Evolutionary conservation across 208 protist species (phyloP), one percentile per base, ranked within the genome.

Genomic region (Acanthamoeba healyi): DNA sequence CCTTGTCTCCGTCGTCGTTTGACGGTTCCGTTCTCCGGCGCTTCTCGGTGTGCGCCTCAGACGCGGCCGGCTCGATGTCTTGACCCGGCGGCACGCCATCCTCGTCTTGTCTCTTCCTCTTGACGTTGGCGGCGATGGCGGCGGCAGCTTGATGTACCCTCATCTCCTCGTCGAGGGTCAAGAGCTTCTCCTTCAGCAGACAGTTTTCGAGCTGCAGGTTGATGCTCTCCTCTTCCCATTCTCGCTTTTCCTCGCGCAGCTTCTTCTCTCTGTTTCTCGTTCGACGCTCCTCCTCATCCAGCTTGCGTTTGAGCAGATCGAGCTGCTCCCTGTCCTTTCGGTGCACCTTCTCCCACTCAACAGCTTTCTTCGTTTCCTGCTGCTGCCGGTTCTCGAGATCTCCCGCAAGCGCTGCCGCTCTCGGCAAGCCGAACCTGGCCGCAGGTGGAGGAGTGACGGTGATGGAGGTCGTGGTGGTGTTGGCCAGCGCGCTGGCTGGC

Each of bases 141-240:
- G 10, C 22, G 26, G 63, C n/a, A 5, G 14, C 38, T 51, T n/a
- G 4, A 6, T 32, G 40, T 22, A 29, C 67, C 29, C n/a, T 82
- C 7, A 51, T 7, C 29, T 82, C 72, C 22, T 82, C 72, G 36
- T 82, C 72, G 26, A 44, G 42, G 9, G 72, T 34, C 40, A 82
- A 29, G n/a, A 82, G 72, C 42, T 82, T 82, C 29, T 82, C 72
- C 38, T 82, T 82, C 22, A 82, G 72, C 38, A 82, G 72, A 32
- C 72, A 82, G 26, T 82, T 82, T 24, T 82, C 72, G 24, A 82
- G 72, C 42, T 82, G 72, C 72, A 82, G 42, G n/a, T 82, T 82
- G 36, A 82, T 51, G 72, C 72, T 82, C 42, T 82, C 72, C 26
- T 82, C 72, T n/a, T 82, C 72, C 72, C 72, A 82, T 26, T 82